These are phyloP conservation scores for Agrostemma githago DNA, from an alignment of 148 eudicot species.

Conservation along the genomic window DNA sequence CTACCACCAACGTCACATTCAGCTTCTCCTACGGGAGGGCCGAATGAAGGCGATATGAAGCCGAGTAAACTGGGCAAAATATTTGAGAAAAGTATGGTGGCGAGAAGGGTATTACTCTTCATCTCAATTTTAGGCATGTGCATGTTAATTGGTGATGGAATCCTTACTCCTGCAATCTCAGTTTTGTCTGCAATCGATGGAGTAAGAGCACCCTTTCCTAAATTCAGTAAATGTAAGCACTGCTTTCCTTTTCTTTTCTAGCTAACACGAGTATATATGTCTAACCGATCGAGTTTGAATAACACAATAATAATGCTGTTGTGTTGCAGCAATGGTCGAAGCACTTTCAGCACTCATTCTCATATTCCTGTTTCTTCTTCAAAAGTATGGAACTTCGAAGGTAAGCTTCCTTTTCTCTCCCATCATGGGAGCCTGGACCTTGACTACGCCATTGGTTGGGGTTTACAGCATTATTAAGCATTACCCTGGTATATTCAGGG, in stretches of 20 bases:
- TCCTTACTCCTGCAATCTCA: slow-evolving; percentile 77
- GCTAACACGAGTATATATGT: too few relatives aligned
- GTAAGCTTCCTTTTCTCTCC: slow-evolving; percentile 69
- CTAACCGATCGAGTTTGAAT: too few relatives aligned
- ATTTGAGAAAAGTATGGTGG: slow-evolving; percentile 48
- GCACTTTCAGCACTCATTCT: slow-evolving; percentile 45
- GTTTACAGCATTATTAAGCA: slow-evolving; percentile 45
- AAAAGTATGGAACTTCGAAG: slow-evolving; percentile 53
- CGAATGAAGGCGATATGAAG: slow-evolving; percentile 23
- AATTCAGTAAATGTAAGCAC: slow-evolving; percentile 53
- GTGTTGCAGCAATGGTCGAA: slow-evolving; percentile 44
- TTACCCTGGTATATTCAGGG: slow-evolving; percentile 60
- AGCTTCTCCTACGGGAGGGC: slow-evolving; percentile 23
- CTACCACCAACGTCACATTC: slow-evolving; percentile 29
- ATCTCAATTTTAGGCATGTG: slow-evolving; percentile 69
- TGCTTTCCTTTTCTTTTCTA: neutral
- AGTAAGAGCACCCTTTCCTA: slow-evolving; percentile 62
- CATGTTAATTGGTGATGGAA: slow-evolving; percentile 76
- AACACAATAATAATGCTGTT: neutral
- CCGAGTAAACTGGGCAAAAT: slow-evolving; percentile 41
- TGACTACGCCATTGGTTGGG: slow-evolving; percentile 52
- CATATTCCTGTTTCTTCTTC: slow-evolving; percentile 47
- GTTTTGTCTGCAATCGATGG: slow-evolving; percentile 76
- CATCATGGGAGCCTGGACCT: slow-evolving; percentile 61
- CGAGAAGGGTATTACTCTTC: slow-evolving; percentile 57